Evolutionary conservation across 2,329 filamentous ascomycete genomes (phyloP).

Genomic region (Fusarium equiseti): DNA sequence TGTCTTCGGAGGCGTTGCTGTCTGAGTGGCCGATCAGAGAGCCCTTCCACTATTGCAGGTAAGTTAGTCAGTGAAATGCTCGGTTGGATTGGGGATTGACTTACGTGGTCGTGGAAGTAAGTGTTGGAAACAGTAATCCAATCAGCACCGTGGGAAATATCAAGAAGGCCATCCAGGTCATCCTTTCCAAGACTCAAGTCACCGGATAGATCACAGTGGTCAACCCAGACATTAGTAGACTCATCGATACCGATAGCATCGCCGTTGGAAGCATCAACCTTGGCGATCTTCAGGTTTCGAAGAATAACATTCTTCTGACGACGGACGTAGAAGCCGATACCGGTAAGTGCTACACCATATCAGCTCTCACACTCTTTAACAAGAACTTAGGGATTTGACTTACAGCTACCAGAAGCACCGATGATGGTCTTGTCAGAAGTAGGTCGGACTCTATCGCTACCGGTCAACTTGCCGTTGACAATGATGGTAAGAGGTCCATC

Average conservation of each 20-base stretch:
- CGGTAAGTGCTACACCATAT: conserved; percentile 51
- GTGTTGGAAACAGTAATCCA: conserved; percentile 63
- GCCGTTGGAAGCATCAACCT: conserved; percentile 66
- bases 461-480: conserved; percentile 47
- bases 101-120: conserved; percentile 50
- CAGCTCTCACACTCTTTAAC: background rate
- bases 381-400: fast-evolving
- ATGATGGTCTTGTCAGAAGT: conserved; percentile 61
- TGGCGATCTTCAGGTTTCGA: conserved; percentile 70
- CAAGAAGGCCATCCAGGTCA: conserved; percentile 76
- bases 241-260: conserved; percentile 71
- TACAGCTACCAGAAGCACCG: conserved; percentile 50
- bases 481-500: conserved; percentile 48
- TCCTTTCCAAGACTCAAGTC: conserved; percentile 72
- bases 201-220: conserved; percentile 75
- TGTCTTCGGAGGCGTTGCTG: conserved; percentile 67
- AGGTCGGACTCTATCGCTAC: conserved; percentile 40
- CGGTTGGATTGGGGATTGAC: background rate
- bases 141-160: conserved; percentile 72
- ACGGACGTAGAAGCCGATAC: conserved; percentile 66
- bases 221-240: conserved; percentile 72
- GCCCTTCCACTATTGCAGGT: conserved; percentile 61
- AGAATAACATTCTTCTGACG: conserved; percentile 69
- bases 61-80: background rate
- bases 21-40: conserved; percentile 71